Evolutionary conservation across 495 filamentous ascomycete genomes (phyloP).

Genomic region (Penicillium coprophilum): DNA sequence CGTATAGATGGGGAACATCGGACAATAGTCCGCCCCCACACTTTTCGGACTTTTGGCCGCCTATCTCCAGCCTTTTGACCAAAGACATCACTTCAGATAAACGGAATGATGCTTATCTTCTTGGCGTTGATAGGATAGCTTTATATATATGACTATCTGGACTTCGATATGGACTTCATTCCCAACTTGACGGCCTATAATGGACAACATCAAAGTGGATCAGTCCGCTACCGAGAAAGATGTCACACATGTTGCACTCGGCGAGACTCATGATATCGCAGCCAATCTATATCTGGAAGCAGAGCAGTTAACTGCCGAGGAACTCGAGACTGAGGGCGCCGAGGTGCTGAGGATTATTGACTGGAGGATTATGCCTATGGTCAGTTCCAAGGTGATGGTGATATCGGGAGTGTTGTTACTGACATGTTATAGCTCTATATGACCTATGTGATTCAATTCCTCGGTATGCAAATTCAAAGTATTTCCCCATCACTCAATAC

Average conservation of each 20-base stretch:
- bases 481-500: neutral
- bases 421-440: slow-evolving; percentile 30
- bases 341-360: slow-evolving; percentile 36
- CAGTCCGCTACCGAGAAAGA: slow-evolving; percentile 24
- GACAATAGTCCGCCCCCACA: neutral
- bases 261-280: slow-evolving; percentile 32
- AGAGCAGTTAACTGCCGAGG: slow-evolving; percentile 33
- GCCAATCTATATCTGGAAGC: slow-evolving; percentile 34
- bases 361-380: slow-evolving; percentile 38
- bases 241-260: slow-evolving; percentile 25
- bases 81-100: slow-evolving; percentile 1
- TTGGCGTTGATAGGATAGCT: slow-evolving; percentile 12
- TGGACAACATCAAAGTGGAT: slow-evolving; percentile 22
- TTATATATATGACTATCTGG: slow-evolving; percentile 7
- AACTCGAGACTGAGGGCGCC: slow-evolving; percentile 33
- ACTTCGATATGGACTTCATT: neutral
- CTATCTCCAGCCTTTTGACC: neutral
- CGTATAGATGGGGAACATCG: too few relatives aligned
- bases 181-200: slow-evolving; percentile 7
- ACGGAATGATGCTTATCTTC: slow-evolving; percentile 15
- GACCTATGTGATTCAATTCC: slow-evolving; percentile 40
- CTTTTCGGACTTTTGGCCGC: slow-evolving; percentile 23
- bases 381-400: slow-evolving; percentile 11
- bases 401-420: neutral
- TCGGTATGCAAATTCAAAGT: slow-evolving; percentile 22